Percentiles rank a stretch among this genome's conserved stretches.
phyloP scores from a whole-genome alignment of 768 basidiomycete species.

The Chalciporus sphaerocephalus region DNA sequence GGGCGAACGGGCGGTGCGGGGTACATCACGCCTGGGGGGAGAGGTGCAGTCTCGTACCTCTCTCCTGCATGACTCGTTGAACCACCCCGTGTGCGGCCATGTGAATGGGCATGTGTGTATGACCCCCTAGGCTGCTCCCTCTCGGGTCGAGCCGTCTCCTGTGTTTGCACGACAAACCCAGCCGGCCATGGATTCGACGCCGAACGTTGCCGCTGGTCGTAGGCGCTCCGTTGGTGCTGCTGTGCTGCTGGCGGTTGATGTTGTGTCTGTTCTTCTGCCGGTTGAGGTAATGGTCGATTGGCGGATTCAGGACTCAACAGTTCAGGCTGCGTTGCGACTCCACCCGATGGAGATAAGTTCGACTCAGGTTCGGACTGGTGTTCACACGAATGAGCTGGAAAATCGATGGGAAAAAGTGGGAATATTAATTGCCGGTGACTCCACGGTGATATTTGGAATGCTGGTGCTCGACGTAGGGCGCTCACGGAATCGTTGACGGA shows the following conservation, averaged over 20 bases:
- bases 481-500: conserved; percentile 27
- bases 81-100: conserved; percentile 10
- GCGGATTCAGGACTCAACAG: conserved; percentile 44
- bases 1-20: conserved; percentile 25
- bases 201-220: conserved; percentile 10
- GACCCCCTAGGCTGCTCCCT: background rate
- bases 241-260: conserved; percentile 4
- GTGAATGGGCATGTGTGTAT: background rate
- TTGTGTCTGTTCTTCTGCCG: conserved; percentile 5
- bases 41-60: conserved; percentile 24
- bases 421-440: conserved; percentile 41
- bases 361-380: conserved; percentile 40
- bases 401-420: background rate
- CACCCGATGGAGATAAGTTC: conserved; percentile 26
- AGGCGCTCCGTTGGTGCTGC: conserved; percentile 1
- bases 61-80: conserved; percentile 1
- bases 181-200: conserved; percentile 10
- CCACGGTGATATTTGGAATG: conserved; percentile 41
- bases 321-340: conserved; percentile 34
- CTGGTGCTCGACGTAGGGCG: conserved; percentile 32
- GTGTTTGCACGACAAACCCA: conserved; percentile 18
- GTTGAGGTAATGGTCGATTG: conserved; percentile 24
- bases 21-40: conserved; percentile 26
- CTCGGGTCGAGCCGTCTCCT: background rate
- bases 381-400: background rate